Evolutionary conservation across 441 rosid species (phyloP).

Genomic region (Adansonia gregorii): DNA sequence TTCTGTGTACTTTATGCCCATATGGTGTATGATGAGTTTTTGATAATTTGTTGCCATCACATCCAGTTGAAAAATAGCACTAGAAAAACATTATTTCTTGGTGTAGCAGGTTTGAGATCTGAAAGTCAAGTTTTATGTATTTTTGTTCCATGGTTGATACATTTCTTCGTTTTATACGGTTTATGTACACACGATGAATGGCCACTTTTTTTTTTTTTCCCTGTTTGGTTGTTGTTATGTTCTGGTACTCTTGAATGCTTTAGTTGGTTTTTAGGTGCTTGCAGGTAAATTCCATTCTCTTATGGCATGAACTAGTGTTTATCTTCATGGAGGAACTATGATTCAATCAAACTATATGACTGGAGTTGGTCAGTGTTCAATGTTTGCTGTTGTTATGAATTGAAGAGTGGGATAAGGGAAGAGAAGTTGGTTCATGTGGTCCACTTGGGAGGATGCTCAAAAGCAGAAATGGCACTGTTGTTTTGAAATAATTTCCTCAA

Average conservation of each 20-base stretch:
- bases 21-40: not conserved
- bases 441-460: constrained; percentile 1
- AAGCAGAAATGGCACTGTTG: constrained; percentile 6
- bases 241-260: constrained; percentile 22
- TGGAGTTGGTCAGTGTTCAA: constrained; percentile 1
- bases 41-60: constrained; percentile 13
- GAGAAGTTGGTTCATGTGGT: not conserved
- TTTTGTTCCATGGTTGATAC: constrained; percentile 2
- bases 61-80: constrained; percentile 9
- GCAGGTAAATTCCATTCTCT: not conserved
- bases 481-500: constrained; percentile 14
- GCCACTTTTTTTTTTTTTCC: not conserved
- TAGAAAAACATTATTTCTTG: not conserved
- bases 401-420: constrained; percentile 3
- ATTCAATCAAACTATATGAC: constrained; percentile 2
- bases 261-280: constrained; percentile 13
- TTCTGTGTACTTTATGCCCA: not conserved
- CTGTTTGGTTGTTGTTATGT: not conserved
- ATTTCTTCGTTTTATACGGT: not conserved
- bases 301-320: not conserved
- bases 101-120: constrained; percentile 2
- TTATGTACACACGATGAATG: not conserved
- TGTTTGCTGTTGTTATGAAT: not conserved
- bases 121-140: constrained; percentile 2
- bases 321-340: not conserved